Base-by-base conservation (phyloP, 306 rosid species). In the barrel medic (Medicago truncatula) region DNA sequence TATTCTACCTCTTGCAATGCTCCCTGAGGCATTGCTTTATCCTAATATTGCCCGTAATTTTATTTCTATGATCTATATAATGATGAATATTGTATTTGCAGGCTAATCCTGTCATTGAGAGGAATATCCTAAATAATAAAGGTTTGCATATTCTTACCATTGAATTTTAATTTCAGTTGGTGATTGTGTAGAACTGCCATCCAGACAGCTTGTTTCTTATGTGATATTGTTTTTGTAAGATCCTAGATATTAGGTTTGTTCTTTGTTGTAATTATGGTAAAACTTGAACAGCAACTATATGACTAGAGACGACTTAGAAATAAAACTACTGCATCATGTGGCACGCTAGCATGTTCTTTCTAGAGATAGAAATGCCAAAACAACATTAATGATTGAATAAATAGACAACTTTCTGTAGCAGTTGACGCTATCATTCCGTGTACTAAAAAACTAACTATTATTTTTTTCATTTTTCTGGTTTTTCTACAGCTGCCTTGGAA, bases 401-500 rank as follows among this genome's bases (percentile, higher is more conserved):
- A 13, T 50, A 25, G 28, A 43, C 70, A 66, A 56, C n/a, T 18
- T 73, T 57, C 36, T 44, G 12, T 34, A 23, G 23, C 21, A 43
- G 34, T 23, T 53, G 66, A 71, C 43, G 70, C 56, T 76, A 20
- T 67, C 52, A 60, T 13, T 67, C 17, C 63, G 10, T n/a, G 53
- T 49, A 65, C 59, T 64, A 36, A 40, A 73, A 70, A 56, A 39
- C 70, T 40, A 58, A 71, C 21, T 6, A 49, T 10, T 69, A 36
- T 18, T 60, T 76, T 54, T 61, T 53, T 43, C 40, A 13, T 5
- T 18, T 41, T 75, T 54, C 53, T 76, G 6, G 38, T 53, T 39
- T 57, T 73, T 63, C 61, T 76, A 11, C 91, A 95, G 99, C 96
- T 89, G 96, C 99, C 8, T 71, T 89, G 91, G 99, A 88, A 75